Percentiles rank a stretch among this genome's conserved stretches.
Conservation (phyloP, 768 basidiomycete genomes). For the Russula earlei region DNA sequence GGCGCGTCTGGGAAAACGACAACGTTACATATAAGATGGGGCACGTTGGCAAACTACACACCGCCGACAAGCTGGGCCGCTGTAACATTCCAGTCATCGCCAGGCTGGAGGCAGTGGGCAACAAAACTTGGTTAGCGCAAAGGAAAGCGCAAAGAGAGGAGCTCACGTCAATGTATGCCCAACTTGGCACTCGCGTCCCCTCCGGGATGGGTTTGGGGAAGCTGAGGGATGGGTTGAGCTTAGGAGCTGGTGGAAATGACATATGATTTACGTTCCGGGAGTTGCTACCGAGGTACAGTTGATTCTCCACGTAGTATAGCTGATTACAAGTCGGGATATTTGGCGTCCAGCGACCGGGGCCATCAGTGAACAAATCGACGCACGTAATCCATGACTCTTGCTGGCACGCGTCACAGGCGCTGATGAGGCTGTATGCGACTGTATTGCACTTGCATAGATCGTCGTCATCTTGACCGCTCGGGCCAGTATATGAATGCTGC, state of each 20-base stretch:
- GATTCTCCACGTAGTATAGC: constrained; percentile 10
- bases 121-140: not conserved
- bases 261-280: constrained; percentile 5
- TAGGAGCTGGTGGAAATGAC: not conserved
- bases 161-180: constrained; percentile 39
- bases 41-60: not conserved
- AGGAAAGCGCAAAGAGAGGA: not conserved
- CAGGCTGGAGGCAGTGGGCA: not conserved
- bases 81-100: constrained; percentile 3
- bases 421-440: constrained; percentile 23
- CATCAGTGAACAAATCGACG: not conserved
- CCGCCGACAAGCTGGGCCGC: not conserved
- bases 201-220: constrained; percentile 29
- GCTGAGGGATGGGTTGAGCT: not conserved
- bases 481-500: constrained; percentile 7
- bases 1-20: not conserved
- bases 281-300: constrained; percentile 2
- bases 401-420: constrained; percentile 25
- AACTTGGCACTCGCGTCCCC: constrained; percentile 37
- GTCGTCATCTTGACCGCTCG: not conserved
- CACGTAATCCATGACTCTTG: constrained; percentile 4
- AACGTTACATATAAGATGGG: not conserved
- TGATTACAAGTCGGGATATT: not conserved
- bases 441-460: constrained; percentile 23
- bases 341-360: not conserved